Evolutionary conservation across 2,329 filamentous ascomycete species (phyloP).

Genomic region (Trichophyton schoenleinii): DNA sequence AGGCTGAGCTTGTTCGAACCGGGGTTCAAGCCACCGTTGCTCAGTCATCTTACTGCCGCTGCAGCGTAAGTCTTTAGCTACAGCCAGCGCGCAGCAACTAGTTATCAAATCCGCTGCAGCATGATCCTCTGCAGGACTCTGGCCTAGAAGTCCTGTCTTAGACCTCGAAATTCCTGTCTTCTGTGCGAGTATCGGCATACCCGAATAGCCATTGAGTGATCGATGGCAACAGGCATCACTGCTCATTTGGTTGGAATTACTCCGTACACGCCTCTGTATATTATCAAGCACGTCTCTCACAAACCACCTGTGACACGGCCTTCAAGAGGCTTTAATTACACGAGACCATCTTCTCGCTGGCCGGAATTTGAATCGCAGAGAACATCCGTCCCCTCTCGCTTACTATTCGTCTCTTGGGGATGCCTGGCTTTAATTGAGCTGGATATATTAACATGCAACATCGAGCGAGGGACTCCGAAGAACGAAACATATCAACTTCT

Average conservation of each 20-base stretch:
- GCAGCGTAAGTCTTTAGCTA: background rate
- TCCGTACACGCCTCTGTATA: background rate
- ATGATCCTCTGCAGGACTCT: background rate
- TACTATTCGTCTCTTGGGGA: background rate
- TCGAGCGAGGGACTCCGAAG: background rate
- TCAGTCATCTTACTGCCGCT: background rate
- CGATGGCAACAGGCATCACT: background rate
- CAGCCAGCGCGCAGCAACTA: background rate
- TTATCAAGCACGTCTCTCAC: background rate
- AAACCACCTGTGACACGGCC: background rate
- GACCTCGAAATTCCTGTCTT: background rate
- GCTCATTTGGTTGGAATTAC: background rate
- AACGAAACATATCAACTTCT: constrained; percentile 1
- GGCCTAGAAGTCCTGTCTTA: background rate
- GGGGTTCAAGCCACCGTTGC: background rate
- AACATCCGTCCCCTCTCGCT: background rate
- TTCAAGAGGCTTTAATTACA: background rate
- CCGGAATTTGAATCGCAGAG: background rate
- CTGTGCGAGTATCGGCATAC: background rate
- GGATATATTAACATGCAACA: background rate
- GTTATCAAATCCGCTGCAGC: background rate
- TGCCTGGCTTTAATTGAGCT: background rate
- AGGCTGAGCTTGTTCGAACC: background rate
- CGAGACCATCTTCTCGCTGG: background rate
- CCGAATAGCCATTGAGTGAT: background rate